Evolutionary conservation across 768 basidiomycete species (phyloP).

Genomic region (Fomitopsis pulvina): DNA sequence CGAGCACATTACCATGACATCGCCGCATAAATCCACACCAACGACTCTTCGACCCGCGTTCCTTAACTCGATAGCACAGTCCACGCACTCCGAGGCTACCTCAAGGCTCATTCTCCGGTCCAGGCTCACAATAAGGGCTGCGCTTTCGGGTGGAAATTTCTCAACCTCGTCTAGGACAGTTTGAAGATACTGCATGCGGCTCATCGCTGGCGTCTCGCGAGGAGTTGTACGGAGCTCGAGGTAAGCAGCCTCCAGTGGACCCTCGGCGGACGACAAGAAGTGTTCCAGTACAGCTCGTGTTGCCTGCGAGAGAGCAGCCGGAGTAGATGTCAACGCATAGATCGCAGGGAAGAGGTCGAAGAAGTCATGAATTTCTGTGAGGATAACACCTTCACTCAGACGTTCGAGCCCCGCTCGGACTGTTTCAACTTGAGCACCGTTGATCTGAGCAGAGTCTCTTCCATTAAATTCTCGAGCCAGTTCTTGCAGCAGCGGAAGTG

Average conservation of each 20-base stretch:
- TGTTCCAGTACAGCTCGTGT: conserved; percentile 58
- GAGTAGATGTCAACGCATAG: conserved; percentile 67
- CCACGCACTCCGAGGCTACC: conserved; percentile 49
- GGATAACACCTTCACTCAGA: conserved; percentile 32
- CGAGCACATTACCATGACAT: conserved; percentile 39
- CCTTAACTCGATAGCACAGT: conserved; percentile 48
- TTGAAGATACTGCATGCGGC: conserved; percentile 51
- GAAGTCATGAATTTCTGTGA: conserved; percentile 63
- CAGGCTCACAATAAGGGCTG: conserved; percentile 66
- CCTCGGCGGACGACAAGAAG: conserved; percentile 40
- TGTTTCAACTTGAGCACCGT: conserved; percentile 4
- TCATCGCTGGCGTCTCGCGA: conserved; percentile 50
- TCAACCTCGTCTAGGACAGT: conserved; percentile 63
- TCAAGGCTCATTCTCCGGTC: conserved; percentile 59
- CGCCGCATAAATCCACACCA: conserved; percentile 77
- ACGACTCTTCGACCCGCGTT: conserved; percentile 56
- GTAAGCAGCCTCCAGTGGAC: conserved; percentile 53
- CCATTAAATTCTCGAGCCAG: conserved; percentile 42
- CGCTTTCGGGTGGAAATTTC: conserved; percentile 40
- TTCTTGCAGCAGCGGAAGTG: conserved; percentile 52
- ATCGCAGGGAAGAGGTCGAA: conserved; percentile 74
- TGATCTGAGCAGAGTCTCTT: not conserved
- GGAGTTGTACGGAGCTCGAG: conserved; percentile 85
- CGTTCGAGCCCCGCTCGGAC: conserved; percentile 38
- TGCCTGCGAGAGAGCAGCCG: conserved; percentile 43